phyloP scores from a whole-genome alignment of 371 early-diverging fungal genomes.

The Mortierella sp. region DNA sequence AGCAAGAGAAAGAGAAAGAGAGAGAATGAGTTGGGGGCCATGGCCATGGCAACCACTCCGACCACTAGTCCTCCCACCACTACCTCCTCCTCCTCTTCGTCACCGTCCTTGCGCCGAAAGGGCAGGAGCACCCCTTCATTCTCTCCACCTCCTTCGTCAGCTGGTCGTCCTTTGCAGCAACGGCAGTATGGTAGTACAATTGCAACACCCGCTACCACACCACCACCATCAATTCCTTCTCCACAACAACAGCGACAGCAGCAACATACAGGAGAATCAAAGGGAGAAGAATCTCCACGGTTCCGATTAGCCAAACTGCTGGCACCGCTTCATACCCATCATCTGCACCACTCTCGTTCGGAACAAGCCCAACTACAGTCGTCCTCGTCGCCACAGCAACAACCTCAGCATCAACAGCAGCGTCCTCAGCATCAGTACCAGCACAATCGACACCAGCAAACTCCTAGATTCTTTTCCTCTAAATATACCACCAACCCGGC shows the following conservation, averaged over 20 bases:
- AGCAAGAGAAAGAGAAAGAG: slow-evolving; percentile 27
- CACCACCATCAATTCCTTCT: neutral
- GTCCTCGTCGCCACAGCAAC: slow-evolving; percentile 10
- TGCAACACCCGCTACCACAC: neutral
- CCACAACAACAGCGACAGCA: slow-evolving; percentile 3
- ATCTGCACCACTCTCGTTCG: slow-evolving; percentile 5
- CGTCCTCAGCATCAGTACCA: slow-evolving; percentile 13
- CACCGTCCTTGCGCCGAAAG: slow-evolving; percentile 6
- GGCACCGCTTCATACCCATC: slow-evolving; percentile 13
- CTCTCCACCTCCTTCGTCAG: neutral
- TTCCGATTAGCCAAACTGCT: slow-evolving; percentile 35
- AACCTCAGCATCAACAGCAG: slow-evolving; percentile 14
- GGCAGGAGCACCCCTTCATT: neutral
- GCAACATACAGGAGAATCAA: neutral
- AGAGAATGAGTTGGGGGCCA: slow-evolving; percentile 37
- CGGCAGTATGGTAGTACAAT: neutral
- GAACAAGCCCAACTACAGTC: slow-evolving; percentile 26
- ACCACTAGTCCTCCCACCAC: slow-evolving; percentile 13
- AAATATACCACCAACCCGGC: slow-evolving; percentile 20
- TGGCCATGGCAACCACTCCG: slow-evolving; percentile 40
- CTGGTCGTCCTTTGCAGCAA: neutral
- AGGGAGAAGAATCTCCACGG: slow-evolving; percentile 13
- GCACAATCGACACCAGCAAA: slow-evolving; percentile 5
- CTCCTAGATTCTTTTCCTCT: slow-evolving; percentile 15
- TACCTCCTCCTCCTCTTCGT: slow-evolving; percentile 21